phyloP scores from a whole-genome alignment of 1,284 basidiomycete species.

The Cryptococcus sp. region DNA sequence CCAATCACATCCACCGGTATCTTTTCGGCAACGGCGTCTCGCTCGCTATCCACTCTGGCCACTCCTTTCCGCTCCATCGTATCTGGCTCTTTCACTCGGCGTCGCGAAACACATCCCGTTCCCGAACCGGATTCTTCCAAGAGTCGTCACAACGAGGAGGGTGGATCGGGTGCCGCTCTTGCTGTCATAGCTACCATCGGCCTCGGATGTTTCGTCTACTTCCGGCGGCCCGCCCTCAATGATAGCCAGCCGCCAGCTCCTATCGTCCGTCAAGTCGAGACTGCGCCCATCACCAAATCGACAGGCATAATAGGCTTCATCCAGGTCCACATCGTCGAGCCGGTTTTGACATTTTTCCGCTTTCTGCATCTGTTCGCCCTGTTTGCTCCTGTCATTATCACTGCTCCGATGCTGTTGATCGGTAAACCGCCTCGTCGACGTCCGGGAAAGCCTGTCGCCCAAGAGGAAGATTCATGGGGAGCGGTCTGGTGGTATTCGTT shows the following conservation, averaged over 20 bases:
- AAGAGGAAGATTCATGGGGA: conserved; percentile 69
- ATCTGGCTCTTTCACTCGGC: background rate
- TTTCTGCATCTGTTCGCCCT: conserved; percentile 79
- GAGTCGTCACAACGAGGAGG: too few species aligned
- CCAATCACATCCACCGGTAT: too few species aligned
- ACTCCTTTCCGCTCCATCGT: conserved; percentile 8
- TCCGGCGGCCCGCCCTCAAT: conserved; percentile 23
- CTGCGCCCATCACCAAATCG: too few species aligned
- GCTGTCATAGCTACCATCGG: conserved; percentile 25
- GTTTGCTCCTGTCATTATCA: conserved; percentile 82
- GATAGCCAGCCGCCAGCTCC: conserved; percentile 1
- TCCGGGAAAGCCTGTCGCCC: conserved; percentile 39
- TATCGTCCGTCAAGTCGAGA: too few species aligned
- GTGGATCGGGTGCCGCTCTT: background rate
- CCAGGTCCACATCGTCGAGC: conserved; percentile 64
- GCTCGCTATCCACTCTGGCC: conserved; percentile 30
- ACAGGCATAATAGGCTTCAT: conserved; percentile 10
- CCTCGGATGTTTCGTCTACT: conserved; percentile 19
- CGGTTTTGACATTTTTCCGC: conserved; percentile 71
- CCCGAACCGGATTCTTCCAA: too few species aligned
- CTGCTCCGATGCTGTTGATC: conserved; percentile 77
- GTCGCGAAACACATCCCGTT: background rate
- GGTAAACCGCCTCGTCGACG: conserved; percentile 52
- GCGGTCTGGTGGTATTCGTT: conserved; percentile 93
- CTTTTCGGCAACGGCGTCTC: background rate